Conservation (phyloP, 1,284 basidiomycete genomes). For the Pseudozyma sp. region DNA sequence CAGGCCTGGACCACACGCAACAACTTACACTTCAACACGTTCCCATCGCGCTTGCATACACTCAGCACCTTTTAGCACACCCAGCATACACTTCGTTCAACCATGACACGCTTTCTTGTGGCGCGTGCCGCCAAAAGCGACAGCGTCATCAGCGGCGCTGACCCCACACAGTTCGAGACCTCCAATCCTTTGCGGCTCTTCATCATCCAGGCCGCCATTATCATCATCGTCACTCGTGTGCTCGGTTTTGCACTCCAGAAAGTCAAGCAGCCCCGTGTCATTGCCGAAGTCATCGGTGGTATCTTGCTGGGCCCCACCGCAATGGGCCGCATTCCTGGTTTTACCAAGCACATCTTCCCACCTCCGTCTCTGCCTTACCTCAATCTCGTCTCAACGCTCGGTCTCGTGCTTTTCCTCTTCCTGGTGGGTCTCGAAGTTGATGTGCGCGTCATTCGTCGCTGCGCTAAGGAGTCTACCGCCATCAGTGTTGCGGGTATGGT, state of each 20-base stretch:
- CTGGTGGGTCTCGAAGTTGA: slow-evolving; percentile 94
- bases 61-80: neutral
- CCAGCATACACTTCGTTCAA: neutral
- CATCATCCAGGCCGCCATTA: slow-evolving; percentile 78
- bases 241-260: slow-evolving; percentile 76
- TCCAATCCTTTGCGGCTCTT: slow-evolving; percentile 81
- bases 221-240: slow-evolving; percentile 78
- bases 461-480: slow-evolving; percentile 59
- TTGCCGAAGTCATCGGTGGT: slow-evolving; percentile 87
- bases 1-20: neutral
- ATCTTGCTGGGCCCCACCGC: slow-evolving; percentile 74
- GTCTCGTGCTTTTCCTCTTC: slow-evolving; percentile 75
- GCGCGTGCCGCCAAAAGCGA: slow-evolving; percentile 48
- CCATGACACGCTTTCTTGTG: slow-evolving; percentile 31
- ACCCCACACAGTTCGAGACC: slow-evolving; percentile 76
- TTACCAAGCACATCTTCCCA: slow-evolving; percentile 65
- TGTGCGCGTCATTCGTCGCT: slow-evolving; percentile 76
- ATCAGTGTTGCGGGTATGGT: slow-evolving; percentile 77
- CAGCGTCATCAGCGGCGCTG: slow-evolving; percentile 75
- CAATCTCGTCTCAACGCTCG: slow-evolving; percentile 89
- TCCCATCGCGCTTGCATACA: neutral
- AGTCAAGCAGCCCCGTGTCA: slow-evolving; percentile 85
- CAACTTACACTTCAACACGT: neutral
- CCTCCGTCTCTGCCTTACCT: slow-evolving; percentile 79
- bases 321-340: slow-evolving; percentile 63